phyloP scores from a whole-genome alignment of 768 basidiomycete species.

The Termitomyces sp. region DNA sequence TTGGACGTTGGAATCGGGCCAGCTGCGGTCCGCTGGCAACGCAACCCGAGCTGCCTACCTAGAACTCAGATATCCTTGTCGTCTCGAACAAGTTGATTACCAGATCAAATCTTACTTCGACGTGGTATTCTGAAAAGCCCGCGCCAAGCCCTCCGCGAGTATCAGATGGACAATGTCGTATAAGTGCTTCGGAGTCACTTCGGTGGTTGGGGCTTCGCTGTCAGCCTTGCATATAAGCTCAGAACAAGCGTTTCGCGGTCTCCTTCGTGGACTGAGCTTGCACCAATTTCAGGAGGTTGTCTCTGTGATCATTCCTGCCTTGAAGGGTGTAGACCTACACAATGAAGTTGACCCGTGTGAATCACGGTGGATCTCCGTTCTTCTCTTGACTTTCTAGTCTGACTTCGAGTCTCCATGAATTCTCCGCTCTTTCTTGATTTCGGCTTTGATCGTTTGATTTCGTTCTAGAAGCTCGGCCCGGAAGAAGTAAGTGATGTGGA shows the following conservation, averaged over 20 bases:
- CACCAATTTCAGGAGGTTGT: background rate
- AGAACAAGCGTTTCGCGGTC: background rate
- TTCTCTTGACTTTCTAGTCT: background rate
- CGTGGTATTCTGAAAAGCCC: background rate
- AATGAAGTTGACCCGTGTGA: background rate
- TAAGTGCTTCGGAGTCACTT: background rate
- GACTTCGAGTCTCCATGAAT: background rate
- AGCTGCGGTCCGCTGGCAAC: background rate
- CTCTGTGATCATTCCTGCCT: background rate
- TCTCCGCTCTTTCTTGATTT: background rate
- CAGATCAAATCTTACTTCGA: background rate
- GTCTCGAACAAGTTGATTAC: too few species aligned
- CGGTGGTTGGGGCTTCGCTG: background rate
- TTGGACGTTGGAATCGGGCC: too few species aligned
- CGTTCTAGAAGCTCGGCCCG: background rate
- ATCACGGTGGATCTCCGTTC: background rate
- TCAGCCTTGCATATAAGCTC: background rate
- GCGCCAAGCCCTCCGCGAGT: background rate
- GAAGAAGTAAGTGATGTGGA: background rate
- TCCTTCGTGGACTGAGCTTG: background rate
- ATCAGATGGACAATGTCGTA: background rate
- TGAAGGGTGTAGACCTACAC: too few species aligned
- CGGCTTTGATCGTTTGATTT: background rate
- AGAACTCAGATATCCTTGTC: background rate
- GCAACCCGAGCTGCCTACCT: background rate